Base-by-base conservation (phyloP, 2,329 filamentous ascomycete species). In the Hypoxylon sp. region DNA sequence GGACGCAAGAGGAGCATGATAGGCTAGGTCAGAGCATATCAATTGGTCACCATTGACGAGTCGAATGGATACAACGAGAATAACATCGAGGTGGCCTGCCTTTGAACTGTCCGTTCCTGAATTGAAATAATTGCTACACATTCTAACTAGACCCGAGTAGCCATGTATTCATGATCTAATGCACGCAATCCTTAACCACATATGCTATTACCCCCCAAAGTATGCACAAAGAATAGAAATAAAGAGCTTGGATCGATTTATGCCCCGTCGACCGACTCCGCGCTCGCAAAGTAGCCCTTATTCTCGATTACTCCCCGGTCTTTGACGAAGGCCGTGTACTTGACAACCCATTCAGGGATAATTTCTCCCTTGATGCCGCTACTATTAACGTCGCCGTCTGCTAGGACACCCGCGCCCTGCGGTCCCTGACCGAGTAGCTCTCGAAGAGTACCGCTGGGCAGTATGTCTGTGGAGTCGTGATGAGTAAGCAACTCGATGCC, bases 1-100 rank as follows among this genome's bases (percentile, higher is more conserved):
- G 96, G 96, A 2, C 87, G 96, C 78, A 99, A 99, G 88, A 91
- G 94, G 81, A 98, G 94, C 79, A 99, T 99, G 96, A 79, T 99
- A 73, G 96, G 96, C 30, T 98, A 83, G 82, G 66, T 30, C 66
- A 66, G 44, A 27, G 31, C n/a, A 30, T n/a, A 30, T 59, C 33
- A 17, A 55, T 30, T 55, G 33, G 13, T 13, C 27, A 54, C 5
- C 8, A 44, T 44, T 11, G 17, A n/a, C 17, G 20, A 22, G 48
- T 50, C 44, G 58, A 40, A 62, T 64, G 42, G 37, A 55, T 30
- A 35, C 25, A 10, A 51, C 10, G 33, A 25, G 22, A 44, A 62
- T 33, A 20, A 17, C n/a, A 42, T n/a, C 14, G 22, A 7, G 27
- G 17, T 20, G 11, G 13, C 30, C 49, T 10, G 25, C 20, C 31